Conservation (phyloP, 1,284 basidiomycete genomes). For the Coriolopsis trogii region DNA sequence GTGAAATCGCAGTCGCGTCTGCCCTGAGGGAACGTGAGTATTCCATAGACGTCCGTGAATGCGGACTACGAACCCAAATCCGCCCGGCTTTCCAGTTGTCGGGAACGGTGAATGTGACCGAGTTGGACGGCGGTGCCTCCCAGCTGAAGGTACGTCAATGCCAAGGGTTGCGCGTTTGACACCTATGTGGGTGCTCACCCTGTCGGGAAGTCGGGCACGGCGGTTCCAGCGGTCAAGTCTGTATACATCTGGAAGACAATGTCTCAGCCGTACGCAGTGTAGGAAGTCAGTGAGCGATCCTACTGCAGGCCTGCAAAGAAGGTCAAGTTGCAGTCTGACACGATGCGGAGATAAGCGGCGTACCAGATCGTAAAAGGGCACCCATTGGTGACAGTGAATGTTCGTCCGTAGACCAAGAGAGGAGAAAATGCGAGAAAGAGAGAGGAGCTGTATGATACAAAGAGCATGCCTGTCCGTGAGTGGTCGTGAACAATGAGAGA, state of each 20-base stretch:
- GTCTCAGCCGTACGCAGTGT: conserved; percentile 13
- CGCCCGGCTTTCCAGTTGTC: conserved; percentile 42
- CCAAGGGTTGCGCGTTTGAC: neutral
- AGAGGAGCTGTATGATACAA: no score
- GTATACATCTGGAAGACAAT: conserved; percentile 27
- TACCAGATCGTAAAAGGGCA: conserved; percentile 41
- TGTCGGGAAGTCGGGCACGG: conserved; percentile 30
- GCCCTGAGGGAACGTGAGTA: conserved; percentile 21
- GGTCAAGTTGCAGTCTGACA: neutral
- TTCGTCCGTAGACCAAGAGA: conserved; percentile 21
- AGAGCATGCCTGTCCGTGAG: no score
- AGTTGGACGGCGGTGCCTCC: conserved; percentile 35
- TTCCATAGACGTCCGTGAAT: neutral
- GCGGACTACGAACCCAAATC: conserved; percentile 35
- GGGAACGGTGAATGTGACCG: conserved; percentile 37
- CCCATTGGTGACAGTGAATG: conserved; percentile 36
- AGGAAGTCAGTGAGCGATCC: neutral
- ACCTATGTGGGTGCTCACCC: conserved; percentile 22
- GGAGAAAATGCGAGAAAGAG: no score
- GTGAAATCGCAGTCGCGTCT: conserved; percentile 46
- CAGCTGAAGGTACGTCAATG: no score
- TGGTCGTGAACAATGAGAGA: no score
- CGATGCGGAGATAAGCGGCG: conserved; percentile 4
- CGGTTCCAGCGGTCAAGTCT: conserved; percentile 26
- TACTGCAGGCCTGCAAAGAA: conserved; percentile 31